Evolutionary conservation across 371 early-diverging fungal genomes (phyloP), one percentile per base, ranked within the genome.

Genomic region (Nematocida ausubeli): DNA sequence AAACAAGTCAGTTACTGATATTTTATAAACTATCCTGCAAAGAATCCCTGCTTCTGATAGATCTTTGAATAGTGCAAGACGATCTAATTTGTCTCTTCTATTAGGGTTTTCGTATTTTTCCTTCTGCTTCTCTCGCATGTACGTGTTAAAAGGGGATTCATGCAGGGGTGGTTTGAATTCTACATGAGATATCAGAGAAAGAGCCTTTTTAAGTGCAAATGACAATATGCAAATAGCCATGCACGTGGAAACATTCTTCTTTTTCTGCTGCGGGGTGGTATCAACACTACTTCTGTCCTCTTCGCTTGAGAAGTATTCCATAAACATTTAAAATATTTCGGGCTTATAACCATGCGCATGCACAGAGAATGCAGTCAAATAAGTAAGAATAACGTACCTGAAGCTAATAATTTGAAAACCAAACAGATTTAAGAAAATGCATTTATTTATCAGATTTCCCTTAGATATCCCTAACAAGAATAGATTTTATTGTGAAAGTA

Each of bases 261-360:
- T 52, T 22, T 7, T 5, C 16, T 0, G 0, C 7, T 16, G 28
- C 22, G 22, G 7, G 60, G n/a, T 66, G n/a, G 44, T 16, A 19
- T n/a, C 49, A 12, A 24, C 24, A 9, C 22, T 54, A 12, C 35
- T 35, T 9, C 47, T 44, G 22, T 60, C 49, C 37, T 72, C 73
- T 7, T 71, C 47, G 39, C 73, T 72, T 9, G 73, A 72, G 54
- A 72, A 72, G 7, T 64, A 50, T 12, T 68, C 54, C 39, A 69
- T 58, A 55, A 39, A 62, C 7, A 69, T 28, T 5, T 5, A 12
- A 49, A 34, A 52, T n/a, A n/a, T n/a, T n/a, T n/a, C n/a, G n/a
- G n/a, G n/a, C n/a, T n/a, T n/a, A n/a, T n/a, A n/a, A n/a, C n/a
- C n/a, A n/a, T n/a, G n/a, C n/a, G n/a, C n/a, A n/a, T n/a, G n/a